These are phyloP conservation scores for Penicillium parvum DNA, from an alignment of 495 filamentous ascomycete species.

Conservation along the genomic window DNA sequence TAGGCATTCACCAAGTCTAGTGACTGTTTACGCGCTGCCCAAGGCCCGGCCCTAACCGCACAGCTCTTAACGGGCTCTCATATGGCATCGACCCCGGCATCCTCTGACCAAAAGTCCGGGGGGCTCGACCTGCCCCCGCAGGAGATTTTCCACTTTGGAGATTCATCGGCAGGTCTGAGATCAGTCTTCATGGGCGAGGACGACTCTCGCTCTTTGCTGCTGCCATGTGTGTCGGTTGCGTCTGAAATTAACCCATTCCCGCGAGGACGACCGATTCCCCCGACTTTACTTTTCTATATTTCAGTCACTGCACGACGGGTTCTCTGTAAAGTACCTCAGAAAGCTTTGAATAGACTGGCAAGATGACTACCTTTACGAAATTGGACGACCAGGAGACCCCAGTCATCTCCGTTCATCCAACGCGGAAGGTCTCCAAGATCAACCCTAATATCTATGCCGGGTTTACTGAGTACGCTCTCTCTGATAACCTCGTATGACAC, in stretches of 20 bases:
- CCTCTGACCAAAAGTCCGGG: not conserved
- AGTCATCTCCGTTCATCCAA: slow-evolving; percentile 56
- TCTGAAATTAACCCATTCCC: not conserved
- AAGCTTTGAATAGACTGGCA: slow-evolving; percentile 1
- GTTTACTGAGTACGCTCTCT: slow-evolving; percentile 59
- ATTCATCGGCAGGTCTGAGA: not conserved
- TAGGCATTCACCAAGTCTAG: not conserved
- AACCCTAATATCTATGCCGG: slow-evolving; percentile 71
- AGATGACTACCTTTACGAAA: slow-evolving; percentile 68
- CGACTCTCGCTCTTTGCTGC: not conserved
- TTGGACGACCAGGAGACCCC: slow-evolving; percentile 53
- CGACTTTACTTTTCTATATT: not conserved
- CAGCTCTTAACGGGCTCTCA: not conserved
- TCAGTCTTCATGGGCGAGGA: not conserved
- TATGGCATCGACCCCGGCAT: not conserved
- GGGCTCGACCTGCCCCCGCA: slow-evolving; percentile 17
- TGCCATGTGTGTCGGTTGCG: too few relatives aligned
- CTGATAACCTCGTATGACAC: not conserved
- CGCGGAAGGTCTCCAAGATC: slow-evolving; percentile 60
- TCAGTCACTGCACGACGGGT: not conserved
- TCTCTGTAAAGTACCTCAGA: not conserved
- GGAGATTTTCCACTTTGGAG: slow-evolving; percentile 26
- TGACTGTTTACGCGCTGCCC: not conserved
- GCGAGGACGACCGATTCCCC: too few relatives aligned
- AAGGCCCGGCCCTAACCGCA: not conserved